Percentiles rank a stretch among this genome's conserved stretches.
These are phyloP conservation scores for Hepatocystis sp. DNA, from an alignment of 169 alveolate genomes.

Conservation along the genomic window DNA sequence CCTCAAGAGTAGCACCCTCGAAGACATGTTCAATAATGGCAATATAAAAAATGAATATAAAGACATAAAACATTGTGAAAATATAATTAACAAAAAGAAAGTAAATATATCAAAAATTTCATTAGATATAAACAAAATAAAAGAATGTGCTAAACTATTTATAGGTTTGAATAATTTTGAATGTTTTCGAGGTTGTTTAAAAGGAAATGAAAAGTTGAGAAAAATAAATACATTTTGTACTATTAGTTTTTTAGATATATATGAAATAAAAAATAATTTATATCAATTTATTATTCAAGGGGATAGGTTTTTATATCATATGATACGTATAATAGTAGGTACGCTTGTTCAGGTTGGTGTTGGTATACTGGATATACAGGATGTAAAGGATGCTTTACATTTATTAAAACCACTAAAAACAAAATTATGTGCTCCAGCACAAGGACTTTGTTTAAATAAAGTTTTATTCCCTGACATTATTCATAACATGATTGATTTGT, in stretches of 20 bases:
- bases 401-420: slow-evolving; percentile 46
- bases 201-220: slow-evolving; percentile 50
- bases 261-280: slow-evolving; percentile 34
- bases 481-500: not conserved
- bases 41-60: not conserved
- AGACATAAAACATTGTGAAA: slow-evolving; percentile 21
- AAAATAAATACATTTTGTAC: slow-evolving; percentile 35
- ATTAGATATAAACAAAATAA: slow-evolving; percentile 50
- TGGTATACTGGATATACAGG: slow-evolving; percentile 10
- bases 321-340: slow-evolving; percentile 84
- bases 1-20: too few relatives aligned
- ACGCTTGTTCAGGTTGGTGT: slow-evolving; percentile 80
- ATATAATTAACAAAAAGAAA: slow-evolving; percentile 15
- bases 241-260: slow-evolving; percentile 39
- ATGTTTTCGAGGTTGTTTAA: slow-evolving; percentile 41
- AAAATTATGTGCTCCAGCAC: slow-evolving; percentile 67
- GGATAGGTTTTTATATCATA: slow-evolving; percentile 82
- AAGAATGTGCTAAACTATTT: slow-evolving; percentile 44
- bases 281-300: slow-evolving; percentile 79
- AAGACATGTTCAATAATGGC: too few relatives aligned
- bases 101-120: slow-evolving; percentile 16
- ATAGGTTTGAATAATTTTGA: slow-evolving; percentile 54
- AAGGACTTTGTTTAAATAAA: slow-evolving; percentile 50
- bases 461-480: slow-evolving; percentile 10
- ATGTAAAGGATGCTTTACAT: slow-evolving; percentile 41